A percentile compares a stretch with the other conserved stretches of the same genome.
Conservation (phyloP, 1,284 basidiomycete species). For the Exsudoporus floridanus region DNA sequence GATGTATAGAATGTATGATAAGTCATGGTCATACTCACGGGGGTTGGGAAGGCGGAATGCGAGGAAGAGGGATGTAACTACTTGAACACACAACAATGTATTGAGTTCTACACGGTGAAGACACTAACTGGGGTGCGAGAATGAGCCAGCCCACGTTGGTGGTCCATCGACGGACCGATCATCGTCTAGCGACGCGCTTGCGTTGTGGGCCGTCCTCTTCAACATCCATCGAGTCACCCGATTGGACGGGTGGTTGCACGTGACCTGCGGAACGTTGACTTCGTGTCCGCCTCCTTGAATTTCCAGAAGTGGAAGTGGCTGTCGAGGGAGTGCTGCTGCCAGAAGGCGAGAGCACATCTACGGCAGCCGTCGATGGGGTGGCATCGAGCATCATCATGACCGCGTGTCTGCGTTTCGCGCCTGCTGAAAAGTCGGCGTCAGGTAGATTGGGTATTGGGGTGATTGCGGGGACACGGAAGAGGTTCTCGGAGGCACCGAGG, state of each 20-base stretch:
- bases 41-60: conserved; percentile 4
- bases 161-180: conserved; percentile 2
- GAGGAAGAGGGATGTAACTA: conserved; percentile 1
- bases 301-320: conserved; percentile 22
- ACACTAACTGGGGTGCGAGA: not conserved
- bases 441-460: conserved; percentile 20
- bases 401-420: conserved; percentile 53
- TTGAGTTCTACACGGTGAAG: conserved; percentile 5
- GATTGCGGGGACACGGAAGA: conserved; percentile 23
- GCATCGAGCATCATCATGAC: conserved; percentile 65
- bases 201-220: conserved; percentile 60
- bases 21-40: conserved; percentile 10
- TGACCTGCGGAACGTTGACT: conserved; percentile 39
- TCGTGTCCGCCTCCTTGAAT: conserved; percentile 43
- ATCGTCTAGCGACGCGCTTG: conserved; percentile 54
- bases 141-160: not conserved
- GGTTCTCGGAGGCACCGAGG: conserved; percentile 29
- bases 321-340: conserved; percentile 16
- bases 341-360: conserved; percentile 27
- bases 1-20: conserved; percentile 17
- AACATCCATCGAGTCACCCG: conserved; percentile 54
- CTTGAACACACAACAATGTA: conserved; percentile 9
- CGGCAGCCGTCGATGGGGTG: conserved; percentile 30
- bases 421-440: conserved; percentile 37
- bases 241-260: conserved; percentile 40